phyloP scores from a whole-genome alignment of 768 basidiomycete species.

The Vararia minispora region DNA sequence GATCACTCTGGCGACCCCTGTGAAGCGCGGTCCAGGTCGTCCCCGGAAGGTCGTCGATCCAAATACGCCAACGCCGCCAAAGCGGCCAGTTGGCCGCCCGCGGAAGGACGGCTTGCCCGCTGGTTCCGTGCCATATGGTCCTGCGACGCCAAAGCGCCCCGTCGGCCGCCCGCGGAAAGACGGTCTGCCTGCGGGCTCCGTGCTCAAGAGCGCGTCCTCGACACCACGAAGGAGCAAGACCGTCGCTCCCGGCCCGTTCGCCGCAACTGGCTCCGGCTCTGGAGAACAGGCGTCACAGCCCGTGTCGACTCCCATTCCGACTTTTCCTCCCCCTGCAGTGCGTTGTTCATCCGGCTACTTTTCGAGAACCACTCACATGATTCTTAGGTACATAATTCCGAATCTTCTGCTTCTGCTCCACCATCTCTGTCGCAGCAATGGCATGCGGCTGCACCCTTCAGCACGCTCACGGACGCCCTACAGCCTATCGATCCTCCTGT shows the following conservation, averaged over 20 bases:
- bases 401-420: conserved; percentile 7
- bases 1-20: conserved; percentile 17
- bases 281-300: too few species aligned
- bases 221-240: too few species aligned
- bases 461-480: conserved; percentile 13
- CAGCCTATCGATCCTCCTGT: conserved; percentile 8
- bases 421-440: conserved; percentile 8
- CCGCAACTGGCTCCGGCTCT: too few species aligned
- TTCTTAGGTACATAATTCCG: too few species aligned
- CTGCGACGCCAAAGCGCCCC: conserved; percentile 47
- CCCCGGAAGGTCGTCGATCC: conserved; percentile 40
- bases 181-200: conserved; percentile 68
- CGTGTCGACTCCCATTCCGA: too few species aligned
- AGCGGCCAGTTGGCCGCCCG: conserved; percentile 72
- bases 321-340: too few species aligned
- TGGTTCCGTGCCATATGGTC: conserved; percentile 44
- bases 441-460: conserved; percentile 8
- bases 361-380: too few species aligned
- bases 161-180: conserved; percentile 77
- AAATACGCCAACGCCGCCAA: conserved; percentile 39
- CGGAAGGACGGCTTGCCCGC: conserved; percentile 76
- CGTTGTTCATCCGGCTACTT: too few species aligned
- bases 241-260: too few species aligned
- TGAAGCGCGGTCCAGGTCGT: conserved; percentile 62
- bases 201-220: conserved; percentile 28